Conservation (phyloP, 306 rosid genomes). For the Cicer judaicum region DNA sequence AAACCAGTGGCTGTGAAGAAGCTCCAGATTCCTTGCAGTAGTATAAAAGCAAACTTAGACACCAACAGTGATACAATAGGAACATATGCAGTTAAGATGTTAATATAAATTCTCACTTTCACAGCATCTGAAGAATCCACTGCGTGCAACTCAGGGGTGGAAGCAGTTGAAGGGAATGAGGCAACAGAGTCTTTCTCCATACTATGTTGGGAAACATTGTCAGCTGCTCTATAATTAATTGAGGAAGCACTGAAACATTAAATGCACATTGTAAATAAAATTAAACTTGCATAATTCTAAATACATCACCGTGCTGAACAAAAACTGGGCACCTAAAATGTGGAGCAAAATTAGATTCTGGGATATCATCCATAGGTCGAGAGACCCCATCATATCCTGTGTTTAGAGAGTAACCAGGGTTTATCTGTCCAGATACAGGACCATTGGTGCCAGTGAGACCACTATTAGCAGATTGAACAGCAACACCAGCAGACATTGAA, state of each 20-base stretch:
- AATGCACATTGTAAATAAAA: slow-evolving; percentile 41
- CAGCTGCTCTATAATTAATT: slow-evolving; percentile 62
- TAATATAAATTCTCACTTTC: slow-evolving; percentile 54
- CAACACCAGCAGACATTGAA: slow-evolving; percentile 64
- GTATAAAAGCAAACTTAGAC: slow-evolving; percentile 43
- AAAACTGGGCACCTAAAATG: slow-evolving; percentile 63
- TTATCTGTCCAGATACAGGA: slow-evolving; percentile 66
- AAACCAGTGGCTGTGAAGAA: slow-evolving; percentile 65
- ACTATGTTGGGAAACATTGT: slow-evolving; percentile 67
- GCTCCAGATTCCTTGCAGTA: slow-evolving; percentile 82
- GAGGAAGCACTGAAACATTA: slow-evolving; percentile 66
- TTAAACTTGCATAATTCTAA: slow-evolving; percentile 1
- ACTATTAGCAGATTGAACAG: slow-evolving; percentile 59
- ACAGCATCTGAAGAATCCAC: slow-evolving; percentile 66
- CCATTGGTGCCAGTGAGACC: slow-evolving; percentile 67
- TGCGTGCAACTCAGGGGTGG: slow-evolving; percentile 73
- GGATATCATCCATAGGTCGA: slow-evolving; percentile 70
- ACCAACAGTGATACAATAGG: slow-evolving; percentile 17
- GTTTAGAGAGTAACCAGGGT: slow-evolving; percentile 63
- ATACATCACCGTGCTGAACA: background rate
- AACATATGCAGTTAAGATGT: background rate
- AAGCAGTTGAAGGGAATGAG: slow-evolving; percentile 72
- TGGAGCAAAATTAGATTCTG: slow-evolving; percentile 65
- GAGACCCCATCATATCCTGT: slow-evolving; percentile 79
- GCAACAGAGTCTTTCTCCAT: slow-evolving; percentile 77